phyloP scores from a whole-genome alignment of 768 basidiomycete species.

The Psilocybe subaeruginosa region DNA sequence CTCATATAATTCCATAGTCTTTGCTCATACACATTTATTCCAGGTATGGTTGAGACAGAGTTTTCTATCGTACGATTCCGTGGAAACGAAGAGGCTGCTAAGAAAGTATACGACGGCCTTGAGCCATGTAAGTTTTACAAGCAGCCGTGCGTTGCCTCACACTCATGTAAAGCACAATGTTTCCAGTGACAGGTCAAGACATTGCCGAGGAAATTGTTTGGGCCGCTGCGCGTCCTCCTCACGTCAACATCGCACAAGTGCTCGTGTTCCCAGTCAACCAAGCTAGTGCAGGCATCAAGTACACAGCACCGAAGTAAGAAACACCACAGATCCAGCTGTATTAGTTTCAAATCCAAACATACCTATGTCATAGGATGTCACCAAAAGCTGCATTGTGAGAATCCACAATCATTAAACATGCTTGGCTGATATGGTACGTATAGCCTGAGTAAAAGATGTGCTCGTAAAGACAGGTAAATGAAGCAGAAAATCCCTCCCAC shows the following conservation, averaged over 20 bases:
- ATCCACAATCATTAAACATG: not conserved
- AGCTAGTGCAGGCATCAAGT: constrained; percentile 66
- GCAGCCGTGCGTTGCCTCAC: not conserved
- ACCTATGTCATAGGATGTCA: constrained; percentile 7
- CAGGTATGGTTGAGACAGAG: constrained; percentile 57
- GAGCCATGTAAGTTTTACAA: constrained; percentile 71
- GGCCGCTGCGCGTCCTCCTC: constrained; percentile 89
- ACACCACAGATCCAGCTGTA: not conserved
- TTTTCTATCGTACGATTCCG: constrained; percentile 92
- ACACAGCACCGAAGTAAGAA: constrained; percentile 41
- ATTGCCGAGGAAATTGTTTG: constrained; percentile 99
- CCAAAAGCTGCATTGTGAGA: constrained; percentile 3
- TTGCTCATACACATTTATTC: not conserved
- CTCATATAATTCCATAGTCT: constrained; percentile 12
- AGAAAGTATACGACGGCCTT: constrained; percentile 89
- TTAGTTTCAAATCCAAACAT: constrained; percentile 6
- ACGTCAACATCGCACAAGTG: constrained; percentile 89
- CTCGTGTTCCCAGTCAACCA: constrained; percentile 82
- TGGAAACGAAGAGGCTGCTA: constrained; percentile 81
- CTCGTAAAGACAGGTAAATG: constrained; percentile 1
- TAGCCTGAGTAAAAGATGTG: not conserved
- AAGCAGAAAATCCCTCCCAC: constrained; percentile 1
- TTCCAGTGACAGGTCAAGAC: constrained; percentile 76
- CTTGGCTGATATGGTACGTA: not conserved
- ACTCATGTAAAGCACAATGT: constrained; percentile 5